Evolutionary conservation across 75 land plant species (phyloP).

Genomic region (Cupressus sempervirens): DNA sequence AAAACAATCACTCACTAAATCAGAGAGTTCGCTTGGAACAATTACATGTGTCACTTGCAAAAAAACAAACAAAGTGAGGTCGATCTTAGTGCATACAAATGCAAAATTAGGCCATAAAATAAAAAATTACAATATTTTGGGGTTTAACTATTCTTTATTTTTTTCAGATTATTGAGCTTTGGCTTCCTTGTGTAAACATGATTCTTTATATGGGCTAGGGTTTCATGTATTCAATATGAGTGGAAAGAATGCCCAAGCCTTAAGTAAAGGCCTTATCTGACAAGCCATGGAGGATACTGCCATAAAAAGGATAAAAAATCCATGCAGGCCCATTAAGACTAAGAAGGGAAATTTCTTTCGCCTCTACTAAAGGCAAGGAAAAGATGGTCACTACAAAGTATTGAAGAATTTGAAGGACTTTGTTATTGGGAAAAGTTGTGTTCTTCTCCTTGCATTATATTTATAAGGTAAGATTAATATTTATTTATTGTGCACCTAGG

Average conservation of each 20-base stretch:
- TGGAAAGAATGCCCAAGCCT: not conserved
- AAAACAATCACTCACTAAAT: no score
- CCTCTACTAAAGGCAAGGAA: not conserved
- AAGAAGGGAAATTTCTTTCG: not conserved
- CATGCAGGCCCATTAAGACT: not conserved
- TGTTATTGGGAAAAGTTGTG: no score
- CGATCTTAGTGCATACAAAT: no score
- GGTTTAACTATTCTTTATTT: not conserved
- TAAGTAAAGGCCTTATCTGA: not conserved
- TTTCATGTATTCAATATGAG: not conserved
- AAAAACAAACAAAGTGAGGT: no score
- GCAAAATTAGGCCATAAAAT: no score
- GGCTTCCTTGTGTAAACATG: not conserved
- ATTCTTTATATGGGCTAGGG: not conserved
- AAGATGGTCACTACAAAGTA: not conserved
- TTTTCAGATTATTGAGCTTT: not conserved
- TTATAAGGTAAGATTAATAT: no score
- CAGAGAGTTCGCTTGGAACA: no score
- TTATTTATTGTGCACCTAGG: no score
- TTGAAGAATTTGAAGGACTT: not conserved
- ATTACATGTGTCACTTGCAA: no score
- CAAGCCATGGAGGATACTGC: not conserved
- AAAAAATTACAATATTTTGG: not conserved
- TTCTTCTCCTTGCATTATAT: no score
- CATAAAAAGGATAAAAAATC: not conserved